Evolutionary conservation across 2,329 filamentous ascomycete species (phyloP).

Genomic region (Aspergillus flavus): DNA sequence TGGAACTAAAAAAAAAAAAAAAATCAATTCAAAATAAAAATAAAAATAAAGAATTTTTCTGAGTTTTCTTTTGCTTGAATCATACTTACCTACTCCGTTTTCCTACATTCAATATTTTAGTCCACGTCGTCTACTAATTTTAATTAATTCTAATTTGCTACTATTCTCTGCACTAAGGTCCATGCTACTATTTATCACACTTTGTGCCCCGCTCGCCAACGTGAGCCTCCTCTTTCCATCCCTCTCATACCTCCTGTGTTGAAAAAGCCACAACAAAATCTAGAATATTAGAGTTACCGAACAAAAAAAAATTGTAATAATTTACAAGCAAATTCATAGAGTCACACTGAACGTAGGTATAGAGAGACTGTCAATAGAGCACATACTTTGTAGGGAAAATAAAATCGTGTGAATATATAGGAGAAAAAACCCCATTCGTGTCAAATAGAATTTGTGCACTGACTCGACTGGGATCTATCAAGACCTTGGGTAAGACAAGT

Average conservation of each 20-base stretch:
- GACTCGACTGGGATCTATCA: background rate
- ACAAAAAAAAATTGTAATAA: background rate
- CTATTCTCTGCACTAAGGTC: background rate
- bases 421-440: background rate
- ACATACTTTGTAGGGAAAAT: background rate
- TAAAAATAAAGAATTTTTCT: background rate
- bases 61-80: background rate
- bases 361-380: background rate
- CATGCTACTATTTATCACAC: background rate
- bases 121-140: background rate
- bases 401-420: background rate
- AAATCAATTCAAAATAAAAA: background rate
- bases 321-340: background rate
- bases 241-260: background rate
- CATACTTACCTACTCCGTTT: conserved; percentile 1
- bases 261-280: background rate
- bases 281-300: background rate
- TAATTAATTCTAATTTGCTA: conserved; percentile 2
- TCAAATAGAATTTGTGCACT: background rate
- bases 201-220: background rate
- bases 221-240: background rate
- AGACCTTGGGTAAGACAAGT: background rate
- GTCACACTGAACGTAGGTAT: background rate
- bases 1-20: conserved; percentile 10
- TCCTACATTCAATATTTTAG: conserved; percentile 3